These are phyloP conservation scores for Mrakia hoshinonis DNA, from an alignment of 768 basidiomycete species.

Conservation along the genomic window DNA sequence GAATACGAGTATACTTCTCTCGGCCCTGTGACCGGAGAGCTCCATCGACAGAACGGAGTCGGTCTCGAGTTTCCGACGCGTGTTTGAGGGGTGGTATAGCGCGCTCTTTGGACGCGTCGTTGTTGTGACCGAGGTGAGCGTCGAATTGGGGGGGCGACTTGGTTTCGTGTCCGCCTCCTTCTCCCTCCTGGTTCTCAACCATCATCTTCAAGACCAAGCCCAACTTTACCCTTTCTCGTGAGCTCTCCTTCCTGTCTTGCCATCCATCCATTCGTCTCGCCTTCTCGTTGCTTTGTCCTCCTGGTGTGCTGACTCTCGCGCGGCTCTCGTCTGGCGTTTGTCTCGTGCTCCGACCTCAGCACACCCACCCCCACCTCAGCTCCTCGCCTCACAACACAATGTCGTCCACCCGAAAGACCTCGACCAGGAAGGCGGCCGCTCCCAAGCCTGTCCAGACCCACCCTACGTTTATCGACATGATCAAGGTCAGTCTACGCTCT, in stretches of 20 bases:
- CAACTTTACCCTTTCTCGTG: not conserved
- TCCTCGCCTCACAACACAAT: conserved; percentile 12
- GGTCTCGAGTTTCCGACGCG: too few relatives aligned
- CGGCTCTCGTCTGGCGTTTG: not conserved
- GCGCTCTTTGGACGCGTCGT: not conserved
- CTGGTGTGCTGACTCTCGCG: not conserved
- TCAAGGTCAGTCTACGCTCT: conserved; percentile 36
- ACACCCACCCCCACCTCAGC: not conserved
- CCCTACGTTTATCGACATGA: conserved; percentile 50
- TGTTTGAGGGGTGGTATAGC: too few relatives aligned
- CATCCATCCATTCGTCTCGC: not conserved
- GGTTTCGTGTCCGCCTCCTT: not conserved
- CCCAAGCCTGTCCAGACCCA: conserved; percentile 45
- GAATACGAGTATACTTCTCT: too few relatives aligned
- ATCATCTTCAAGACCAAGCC: not conserved
- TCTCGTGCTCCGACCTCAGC: not conserved
- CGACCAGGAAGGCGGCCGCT: conserved; percentile 33
- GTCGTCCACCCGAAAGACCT: conserved; percentile 27
- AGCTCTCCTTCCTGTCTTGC: not conserved
- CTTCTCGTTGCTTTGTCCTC: not conserved
- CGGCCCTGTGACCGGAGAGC: too few relatives aligned
- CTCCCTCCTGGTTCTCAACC: not conserved
- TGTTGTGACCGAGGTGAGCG: not conserved
- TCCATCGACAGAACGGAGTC: too few relatives aligned
- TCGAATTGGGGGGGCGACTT: not conserved